Percentiles rank a stretch among this genome's conserved stretches.
Evolutionary conservation across 202 grass and related monocot genomes (phyloP).

Genomic region (Panicum hallii): DNA sequence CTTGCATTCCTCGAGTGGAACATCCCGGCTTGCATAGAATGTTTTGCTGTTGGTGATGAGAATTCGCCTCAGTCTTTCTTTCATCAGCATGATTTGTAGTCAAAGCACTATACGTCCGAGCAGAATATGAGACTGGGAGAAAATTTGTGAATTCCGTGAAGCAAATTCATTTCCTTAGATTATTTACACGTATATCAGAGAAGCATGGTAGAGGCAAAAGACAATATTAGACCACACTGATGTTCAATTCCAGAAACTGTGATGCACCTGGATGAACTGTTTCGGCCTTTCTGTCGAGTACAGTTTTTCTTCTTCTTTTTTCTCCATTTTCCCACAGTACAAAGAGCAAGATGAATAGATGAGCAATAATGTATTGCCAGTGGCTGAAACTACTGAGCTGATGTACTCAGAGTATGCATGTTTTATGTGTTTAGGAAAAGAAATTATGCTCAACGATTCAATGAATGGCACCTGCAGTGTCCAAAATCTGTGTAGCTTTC

Average conservation of each 20-base stretch:
- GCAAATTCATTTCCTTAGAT: conserved; percentile 6
- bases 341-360: background rate
- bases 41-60: conserved; percentile 26
- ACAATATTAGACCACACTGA: conserved; percentile 11
- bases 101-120: background rate
- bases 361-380: background rate
- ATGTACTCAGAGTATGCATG: background rate
- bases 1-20: conserved; percentile 4
- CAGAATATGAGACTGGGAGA: conserved; percentile 14
- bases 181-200: conserved; percentile 28
- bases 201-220: conserved; percentile 38
- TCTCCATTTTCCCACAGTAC: background rate
- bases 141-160: background rate
- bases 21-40: conserved; percentile 6
- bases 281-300: background rate
- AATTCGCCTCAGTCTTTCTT: conserved; percentile 33
- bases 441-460: background rate
- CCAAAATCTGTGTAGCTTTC: background rate
- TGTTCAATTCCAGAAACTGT: background rate
- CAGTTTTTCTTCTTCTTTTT: background rate
- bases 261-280: conserved; percentile 8
- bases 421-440: background rate
- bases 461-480: background rate
- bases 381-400: background rate
- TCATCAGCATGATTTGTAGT: conserved; percentile 14